These are phyloP conservation scores for Staphylotrichum tortipilum DNA, from an alignment of 495 filamentous ascomycete genomes.

Conservation along the genomic window DNA sequence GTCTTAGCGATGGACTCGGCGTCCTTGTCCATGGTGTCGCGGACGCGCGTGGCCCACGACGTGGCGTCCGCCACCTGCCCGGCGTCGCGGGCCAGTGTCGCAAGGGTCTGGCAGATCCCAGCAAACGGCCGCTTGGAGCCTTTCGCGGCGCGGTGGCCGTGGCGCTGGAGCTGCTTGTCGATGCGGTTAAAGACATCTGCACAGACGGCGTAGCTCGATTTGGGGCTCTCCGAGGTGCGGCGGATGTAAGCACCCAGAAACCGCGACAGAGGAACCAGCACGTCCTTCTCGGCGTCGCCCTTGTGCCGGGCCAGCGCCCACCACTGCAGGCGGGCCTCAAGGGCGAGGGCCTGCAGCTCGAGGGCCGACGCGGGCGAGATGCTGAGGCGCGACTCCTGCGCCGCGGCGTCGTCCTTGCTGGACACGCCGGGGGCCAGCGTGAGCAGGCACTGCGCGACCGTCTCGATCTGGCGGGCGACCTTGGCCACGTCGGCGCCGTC, in stretches of 20 bases:
- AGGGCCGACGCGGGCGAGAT: constrained; percentile 53
- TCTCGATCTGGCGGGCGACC: constrained; percentile 60
- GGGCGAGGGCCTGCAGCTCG: constrained; percentile 56
- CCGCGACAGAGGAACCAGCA: constrained; percentile 58
- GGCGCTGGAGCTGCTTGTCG: constrained; percentile 20
- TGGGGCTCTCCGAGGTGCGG: constrained; percentile 36
- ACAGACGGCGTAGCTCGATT: constrained; percentile 32
- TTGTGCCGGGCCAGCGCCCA: constrained; percentile 67
- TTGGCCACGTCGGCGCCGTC: constrained; percentile 44
- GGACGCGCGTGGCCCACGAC: constrained; percentile 38
- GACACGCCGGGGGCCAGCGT: constrained; percentile 53
- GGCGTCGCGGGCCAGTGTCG: constrained; percentile 35
- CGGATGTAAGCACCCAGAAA: constrained; percentile 56
- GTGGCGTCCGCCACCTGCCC: constrained; percentile 38
- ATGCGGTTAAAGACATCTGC: constrained; percentile 16
- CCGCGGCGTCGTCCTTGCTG: constrained; percentile 41
- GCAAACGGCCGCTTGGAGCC: constrained; percentile 28
- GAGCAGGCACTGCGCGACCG: constrained; percentile 56
- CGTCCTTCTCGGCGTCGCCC: constrained; percentile 57
- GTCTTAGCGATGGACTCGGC: constrained; percentile 37
- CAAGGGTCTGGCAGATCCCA: constrained; percentile 33
- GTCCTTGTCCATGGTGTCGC: constrained; percentile 20
- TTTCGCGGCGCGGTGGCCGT: constrained; percentile 12
- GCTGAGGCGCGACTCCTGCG: constrained; percentile 39
- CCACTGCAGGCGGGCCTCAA: constrained; percentile 57